phyloP scores from a whole-genome alignment of 1,284 basidiomycete species.

The Schizopora paradoxa region DNA sequence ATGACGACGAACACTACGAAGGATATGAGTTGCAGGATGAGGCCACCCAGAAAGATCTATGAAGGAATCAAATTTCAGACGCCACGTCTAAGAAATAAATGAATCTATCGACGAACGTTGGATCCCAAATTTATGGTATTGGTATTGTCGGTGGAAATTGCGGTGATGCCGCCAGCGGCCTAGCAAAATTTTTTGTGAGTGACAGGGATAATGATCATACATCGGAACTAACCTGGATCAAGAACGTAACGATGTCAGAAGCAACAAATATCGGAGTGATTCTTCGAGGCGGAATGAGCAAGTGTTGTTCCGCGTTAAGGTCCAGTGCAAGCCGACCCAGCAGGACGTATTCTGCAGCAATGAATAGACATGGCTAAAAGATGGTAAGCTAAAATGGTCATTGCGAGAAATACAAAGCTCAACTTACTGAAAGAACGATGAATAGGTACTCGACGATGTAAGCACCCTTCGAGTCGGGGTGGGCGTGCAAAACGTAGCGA shows the following conservation, averaged over 20 bases:
- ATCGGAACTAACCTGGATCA: background rate
- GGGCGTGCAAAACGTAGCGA: background rate
- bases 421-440: constrained; percentile 5
- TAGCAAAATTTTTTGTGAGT: background rate
- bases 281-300: background rate
- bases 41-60: background rate
- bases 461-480: background rate
- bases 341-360: background rate
- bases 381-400: background rate
- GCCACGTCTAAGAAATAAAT: background rate
- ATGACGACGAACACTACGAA: background rate
- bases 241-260: background rate
- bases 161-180: background rate
- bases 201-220: background rate
- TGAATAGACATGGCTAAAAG: constrained; percentile 1
- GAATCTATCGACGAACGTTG: background rate
- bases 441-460: background rate
- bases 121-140: background rate
- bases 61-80: too few relatives aligned
- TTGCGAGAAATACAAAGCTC: background rate
- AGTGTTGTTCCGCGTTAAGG: background rate
- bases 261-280: background rate
- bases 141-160: background rate
- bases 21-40: background rate
- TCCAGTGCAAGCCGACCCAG: background rate